Conservation (phyloP, 1,139 yeast species). For the Hansenula sp. region DNA sequence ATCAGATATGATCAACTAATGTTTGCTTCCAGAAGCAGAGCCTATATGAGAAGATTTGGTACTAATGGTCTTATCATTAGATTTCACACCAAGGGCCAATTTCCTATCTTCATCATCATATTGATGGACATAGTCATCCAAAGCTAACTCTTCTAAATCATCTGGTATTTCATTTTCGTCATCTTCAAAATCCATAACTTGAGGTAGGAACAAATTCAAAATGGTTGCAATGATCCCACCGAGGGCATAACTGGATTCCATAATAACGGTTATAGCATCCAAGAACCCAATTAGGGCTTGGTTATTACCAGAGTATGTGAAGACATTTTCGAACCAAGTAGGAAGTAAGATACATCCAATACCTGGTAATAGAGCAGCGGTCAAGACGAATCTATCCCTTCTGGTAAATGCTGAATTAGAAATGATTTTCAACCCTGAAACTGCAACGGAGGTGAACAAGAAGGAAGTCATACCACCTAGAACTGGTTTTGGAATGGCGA, state of each 20-base stretch:
- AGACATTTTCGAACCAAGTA: conserved; percentile 69
- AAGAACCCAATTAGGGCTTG: conserved; percentile 62
- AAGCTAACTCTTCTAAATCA: conserved; percentile 14
- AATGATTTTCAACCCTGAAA: conserved; percentile 81
- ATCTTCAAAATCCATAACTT: conserved; percentile 54
- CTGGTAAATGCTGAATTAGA: conserved; percentile 74
- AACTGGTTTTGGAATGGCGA: conserved; percentile 79
- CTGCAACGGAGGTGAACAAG: conserved; percentile 83
- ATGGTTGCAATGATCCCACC: conserved; percentile 76
- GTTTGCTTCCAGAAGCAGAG: neutral
- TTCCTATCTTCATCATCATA: conserved; percentile 9
- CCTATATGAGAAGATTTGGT: neutral
- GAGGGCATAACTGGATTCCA: conserved; percentile 86
- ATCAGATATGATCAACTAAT: no score
- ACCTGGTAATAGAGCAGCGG: conserved; percentile 74
- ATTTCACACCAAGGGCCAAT: conserved; percentile 2
- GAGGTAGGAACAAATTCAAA: conserved; percentile 69
- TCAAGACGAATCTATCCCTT: conserved; percentile 81
- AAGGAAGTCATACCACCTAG: conserved; percentile 93
- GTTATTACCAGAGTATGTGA: conserved; percentile 73
- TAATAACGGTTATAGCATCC: conserved; percentile 75
- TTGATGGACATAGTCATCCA: conserved; percentile 14
- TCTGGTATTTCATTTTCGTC: conserved; percentile 9
- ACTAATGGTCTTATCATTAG: conserved; percentile 7
- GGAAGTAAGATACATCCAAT: conserved; percentile 75